A percentile compares a stretch with the other conserved stretches of the same genome.
Conservation (phyloP, 768 basidiomycete species). For the Pulveroboletus frians region DNA sequence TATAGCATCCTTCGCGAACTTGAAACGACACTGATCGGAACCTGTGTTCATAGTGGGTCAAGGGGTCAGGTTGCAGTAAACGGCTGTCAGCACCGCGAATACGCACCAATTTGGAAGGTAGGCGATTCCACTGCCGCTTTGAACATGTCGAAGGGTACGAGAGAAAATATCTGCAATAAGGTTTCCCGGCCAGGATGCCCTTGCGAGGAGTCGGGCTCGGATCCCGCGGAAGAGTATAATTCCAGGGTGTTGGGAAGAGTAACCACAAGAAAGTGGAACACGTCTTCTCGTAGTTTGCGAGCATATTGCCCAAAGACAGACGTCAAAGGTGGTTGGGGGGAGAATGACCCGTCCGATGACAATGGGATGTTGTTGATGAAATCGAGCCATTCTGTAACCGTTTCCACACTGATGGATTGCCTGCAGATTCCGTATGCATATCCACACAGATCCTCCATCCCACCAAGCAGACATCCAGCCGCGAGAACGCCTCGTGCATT, state of each 20-base stretch:
- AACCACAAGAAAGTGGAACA: constrained; percentile 72
- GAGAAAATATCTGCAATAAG: constrained; percentile 68
- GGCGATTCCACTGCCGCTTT: constrained; percentile 78
- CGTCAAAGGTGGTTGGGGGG: constrained; percentile 43
- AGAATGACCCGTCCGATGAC: constrained; percentile 41
- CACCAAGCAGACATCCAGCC: constrained; percentile 78
- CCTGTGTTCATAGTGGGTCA: constrained; percentile 39
- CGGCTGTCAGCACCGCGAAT: constrained; percentile 9
- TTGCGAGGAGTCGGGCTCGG: constrained; percentile 35
- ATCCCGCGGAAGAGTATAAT: constrained; percentile 39
- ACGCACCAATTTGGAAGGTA: constrained; percentile 71
- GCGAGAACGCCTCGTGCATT: constrained; percentile 85
- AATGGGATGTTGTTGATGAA: constrained; percentile 61
- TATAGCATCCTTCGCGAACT: constrained; percentile 88
- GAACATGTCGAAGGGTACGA: constrained; percentile 84
- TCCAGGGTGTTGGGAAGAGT: constrained; percentile 66
- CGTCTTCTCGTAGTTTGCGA: constrained; percentile 68
- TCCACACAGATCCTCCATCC: constrained; percentile 79
- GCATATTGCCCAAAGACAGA: constrained; percentile 75
- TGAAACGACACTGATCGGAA: constrained; percentile 82
- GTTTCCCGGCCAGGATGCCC: constrained; percentile 54
- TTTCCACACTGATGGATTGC: constrained; percentile 70
- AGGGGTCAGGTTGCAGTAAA: background rate
- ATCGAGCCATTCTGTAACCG: constrained; percentile 70
- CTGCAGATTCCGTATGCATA: constrained; percentile 76